Evolutionary conservation across 495 filamentous ascomycete species (phyloP).

Genomic region (Aspergillus funiculosus): DNA sequence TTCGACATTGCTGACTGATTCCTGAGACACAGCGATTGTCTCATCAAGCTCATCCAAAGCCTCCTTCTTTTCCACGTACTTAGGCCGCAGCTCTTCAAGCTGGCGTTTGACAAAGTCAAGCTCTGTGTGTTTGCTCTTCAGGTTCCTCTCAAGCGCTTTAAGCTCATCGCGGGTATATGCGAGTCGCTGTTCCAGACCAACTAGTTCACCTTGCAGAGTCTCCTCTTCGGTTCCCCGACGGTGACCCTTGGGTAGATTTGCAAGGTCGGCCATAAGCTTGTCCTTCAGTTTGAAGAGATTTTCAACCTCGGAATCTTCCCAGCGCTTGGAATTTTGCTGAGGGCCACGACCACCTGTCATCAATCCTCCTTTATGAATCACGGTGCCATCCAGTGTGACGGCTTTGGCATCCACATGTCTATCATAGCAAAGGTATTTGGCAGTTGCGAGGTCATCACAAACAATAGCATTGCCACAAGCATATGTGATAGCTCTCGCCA

Average conservation of each 20-base stretch:
- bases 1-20: conserved; percentile 77
- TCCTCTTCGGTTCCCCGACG: conserved; percentile 73
- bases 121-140: conserved; percentile 80
- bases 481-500: conserved; percentile 89
- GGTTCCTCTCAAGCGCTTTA: conserved; percentile 75
- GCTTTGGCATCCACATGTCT: conserved; percentile 84
- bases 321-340: conserved; percentile 69
- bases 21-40: conserved; percentile 61
- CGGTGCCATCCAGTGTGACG: conserved; percentile 83
- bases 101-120: conserved; percentile 64
- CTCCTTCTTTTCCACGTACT: conserved; percentile 63
- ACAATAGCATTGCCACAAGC: conserved; percentile 95
- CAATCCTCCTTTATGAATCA: conserved; percentile 93
- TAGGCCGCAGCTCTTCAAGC: conserved; percentile 68
- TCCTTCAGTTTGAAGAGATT: conserved; percentile 66
- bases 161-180: conserved; percentile 67
- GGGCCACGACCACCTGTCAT: conserved; percentile 91
- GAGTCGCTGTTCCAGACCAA: conserved; percentile 74
- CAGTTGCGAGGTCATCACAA: conserved; percentile 78
- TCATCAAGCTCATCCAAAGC: conserved; percentile 60
- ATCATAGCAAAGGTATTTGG: conserved; percentile 84
- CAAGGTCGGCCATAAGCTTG: conserved; percentile 66
- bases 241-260: conserved; percentile 66
- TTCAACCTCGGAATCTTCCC: conserved; percentile 84
- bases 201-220: conserved; percentile 69